Conservation (phyloP, 148 eudicot genomes). For the Fagopyrum homotropicum region DNA sequence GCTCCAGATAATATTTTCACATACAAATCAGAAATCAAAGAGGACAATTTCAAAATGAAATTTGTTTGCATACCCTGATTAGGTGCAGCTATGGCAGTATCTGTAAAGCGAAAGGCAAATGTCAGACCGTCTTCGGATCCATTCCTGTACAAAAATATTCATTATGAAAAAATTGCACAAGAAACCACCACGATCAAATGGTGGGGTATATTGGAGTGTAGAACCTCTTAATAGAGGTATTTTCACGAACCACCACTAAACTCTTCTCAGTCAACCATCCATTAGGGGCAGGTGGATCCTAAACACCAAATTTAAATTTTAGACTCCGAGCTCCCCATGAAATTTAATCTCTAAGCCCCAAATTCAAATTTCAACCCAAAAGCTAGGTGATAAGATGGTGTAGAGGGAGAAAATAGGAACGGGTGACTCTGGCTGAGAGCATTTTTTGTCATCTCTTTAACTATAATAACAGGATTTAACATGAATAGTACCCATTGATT, state of each 20-base stretch:
- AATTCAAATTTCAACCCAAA: background rate
- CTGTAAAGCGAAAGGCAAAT: constrained; percentile 91
- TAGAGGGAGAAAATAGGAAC: background rate
- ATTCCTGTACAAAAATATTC: constrained; percentile 44
- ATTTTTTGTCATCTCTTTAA: background rate
- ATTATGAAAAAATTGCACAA: constrained; percentile 11
- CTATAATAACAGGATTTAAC: background rate
- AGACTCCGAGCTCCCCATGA: background rate
- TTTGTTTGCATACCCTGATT: constrained; percentile 59
- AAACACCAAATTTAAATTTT: background rate
- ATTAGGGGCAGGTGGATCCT: background rate
- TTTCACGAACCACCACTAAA: background rate
- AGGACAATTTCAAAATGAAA: constrained; percentile 5
- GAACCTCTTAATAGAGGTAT: background rate
- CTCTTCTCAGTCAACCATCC: background rate
- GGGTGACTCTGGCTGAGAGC: background rate
- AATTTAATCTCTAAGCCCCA: background rate
- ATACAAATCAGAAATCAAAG: background rate
- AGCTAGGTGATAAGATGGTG: background rate
- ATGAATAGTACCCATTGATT: background rate
- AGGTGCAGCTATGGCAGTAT: constrained; percentile 64
- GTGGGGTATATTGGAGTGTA: background rate
- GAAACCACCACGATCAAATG: background rate
- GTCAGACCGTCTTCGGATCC: constrained; percentile 88
- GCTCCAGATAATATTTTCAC: constrained; percentile 2